A percentile compares a stretch with the other conserved stretches of the same genome.
Conservation (phyloP, 2,329 filamentous ascomycete genomes). For the Teratosphaeria pseudoeucalypti region DNA sequence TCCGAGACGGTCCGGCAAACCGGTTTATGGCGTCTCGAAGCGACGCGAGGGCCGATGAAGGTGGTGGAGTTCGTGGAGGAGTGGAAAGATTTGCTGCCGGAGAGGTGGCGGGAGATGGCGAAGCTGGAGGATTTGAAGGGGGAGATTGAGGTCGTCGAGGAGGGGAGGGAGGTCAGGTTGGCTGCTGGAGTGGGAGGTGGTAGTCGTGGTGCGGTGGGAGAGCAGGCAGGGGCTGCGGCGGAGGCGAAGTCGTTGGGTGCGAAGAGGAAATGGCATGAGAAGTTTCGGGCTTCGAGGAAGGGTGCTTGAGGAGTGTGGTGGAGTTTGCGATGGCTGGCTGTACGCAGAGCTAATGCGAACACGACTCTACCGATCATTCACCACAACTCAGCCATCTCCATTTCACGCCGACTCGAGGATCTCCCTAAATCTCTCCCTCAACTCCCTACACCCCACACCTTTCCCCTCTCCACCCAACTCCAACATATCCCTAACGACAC, state of each 20-base stretch:
- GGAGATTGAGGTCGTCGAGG: conserved; percentile 12
- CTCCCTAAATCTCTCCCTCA: not conserved
- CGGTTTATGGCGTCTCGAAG: conserved; percentile 16
- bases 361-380: no score
- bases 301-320: conserved; percentile 2
- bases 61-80: conserved; percentile 24
- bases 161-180: conserved; percentile 13
- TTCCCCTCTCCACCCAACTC: not conserved
- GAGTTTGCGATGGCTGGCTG: not conserved
- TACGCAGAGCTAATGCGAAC: no score
- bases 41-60: conserved; percentile 6
- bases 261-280: conserved; percentile 31
- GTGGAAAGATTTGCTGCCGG: conserved; percentile 28
- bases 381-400: not conserved
- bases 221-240: not conserved
- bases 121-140: conserved; percentile 17
- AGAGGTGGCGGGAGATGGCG: conserved; percentile 21
- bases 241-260: conserved; percentile 11
- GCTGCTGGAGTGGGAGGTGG: conserved; percentile 9
- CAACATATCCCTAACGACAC: conserved; percentile 1
- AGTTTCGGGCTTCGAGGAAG: conserved; percentile 25
- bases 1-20: conserved; percentile 12
- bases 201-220: not conserved
- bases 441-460: not conserved
- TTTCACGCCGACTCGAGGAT: not conserved